Percentiles rank a stretch among this genome's conserved stretches.
Evolutionary conservation across 257 asterid genomes (phyloP).

Genomic region (Solanum lignicaule): DNA sequence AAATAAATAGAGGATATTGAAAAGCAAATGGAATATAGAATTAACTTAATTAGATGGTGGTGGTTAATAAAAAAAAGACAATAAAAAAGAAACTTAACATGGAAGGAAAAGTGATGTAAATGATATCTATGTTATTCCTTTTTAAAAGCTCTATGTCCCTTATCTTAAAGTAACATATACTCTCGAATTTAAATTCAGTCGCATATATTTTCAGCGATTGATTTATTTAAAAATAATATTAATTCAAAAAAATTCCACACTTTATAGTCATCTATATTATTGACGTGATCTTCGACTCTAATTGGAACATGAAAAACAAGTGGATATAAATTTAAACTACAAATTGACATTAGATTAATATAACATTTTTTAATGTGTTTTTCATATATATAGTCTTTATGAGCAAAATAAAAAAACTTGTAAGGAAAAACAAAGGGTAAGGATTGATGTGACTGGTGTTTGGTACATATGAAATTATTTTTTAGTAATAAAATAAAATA

Average conservation of each 20-base stretch:
- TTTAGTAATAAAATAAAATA: not conserved
- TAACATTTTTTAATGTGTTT: not conserved
- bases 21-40: not conserved
- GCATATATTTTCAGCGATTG: not conserved
- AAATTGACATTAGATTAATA: not conserved
- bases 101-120: not conserved
- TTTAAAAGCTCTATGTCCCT: not conserved
- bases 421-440: not conserved
- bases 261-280: not conserved
- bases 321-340: not conserved
- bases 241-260: too few relatives aligned
- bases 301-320: not conserved
- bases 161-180: too few relatives aligned
- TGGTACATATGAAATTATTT: not conserved
- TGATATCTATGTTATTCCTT: not conserved
- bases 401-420: not conserved
- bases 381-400: not conserved
- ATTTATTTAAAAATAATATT: not conserved
- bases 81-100: not conserved
- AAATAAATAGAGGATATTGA: not conserved
- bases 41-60: not conserved
- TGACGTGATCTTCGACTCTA: not conserved
- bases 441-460: not conserved
- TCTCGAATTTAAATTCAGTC: too few relatives aligned
- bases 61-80: not conserved